These are phyloP conservation scores for Lactifluus hygrophoroides DNA, from an alignment of 768 basidiomycete genomes.

Conservation along the genomic window DNA sequence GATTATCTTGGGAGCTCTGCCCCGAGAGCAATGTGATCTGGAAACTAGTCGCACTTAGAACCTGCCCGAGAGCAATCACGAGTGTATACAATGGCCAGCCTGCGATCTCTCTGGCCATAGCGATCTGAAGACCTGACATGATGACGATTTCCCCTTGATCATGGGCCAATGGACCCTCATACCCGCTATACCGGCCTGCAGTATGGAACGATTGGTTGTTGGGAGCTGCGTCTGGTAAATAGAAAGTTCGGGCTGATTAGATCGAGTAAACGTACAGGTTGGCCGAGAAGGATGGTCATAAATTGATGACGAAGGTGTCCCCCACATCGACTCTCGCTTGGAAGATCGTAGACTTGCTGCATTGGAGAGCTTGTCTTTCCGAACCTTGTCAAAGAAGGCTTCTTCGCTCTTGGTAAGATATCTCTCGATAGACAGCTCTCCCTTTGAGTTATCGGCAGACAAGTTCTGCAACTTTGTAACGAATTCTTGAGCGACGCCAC, in stretches of 20 bases:
- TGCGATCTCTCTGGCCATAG: slow-evolving; percentile 66
- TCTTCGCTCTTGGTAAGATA: slow-evolving; percentile 88
- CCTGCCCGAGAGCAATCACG: slow-evolving; percentile 80
- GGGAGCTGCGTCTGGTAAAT: slow-evolving; percentile 23
- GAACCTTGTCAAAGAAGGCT: slow-evolving; percentile 84
- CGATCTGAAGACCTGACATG: slow-evolving; percentile 80
- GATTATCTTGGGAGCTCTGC: slow-evolving; percentile 68
- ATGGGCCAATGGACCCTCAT: slow-evolving; percentile 35
- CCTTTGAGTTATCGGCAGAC: slow-evolving; percentile 80
- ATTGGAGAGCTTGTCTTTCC: slow-evolving; percentile 78
- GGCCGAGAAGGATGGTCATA: slow-evolving; percentile 56
- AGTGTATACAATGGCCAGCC: slow-evolving; percentile 93
- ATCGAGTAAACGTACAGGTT: slow-evolving; percentile 45
- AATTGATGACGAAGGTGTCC: slow-evolving; percentile 52
- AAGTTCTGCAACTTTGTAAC: slow-evolving; percentile 75
- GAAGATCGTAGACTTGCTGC: slow-evolving; percentile 75
- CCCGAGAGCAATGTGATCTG: slow-evolving; percentile 88
- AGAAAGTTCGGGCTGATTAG: slow-evolving; percentile 22
- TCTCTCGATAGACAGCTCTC: slow-evolving; percentile 87
- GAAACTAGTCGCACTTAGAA: slow-evolving; percentile 89
- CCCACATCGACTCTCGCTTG: slow-evolving; percentile 75
- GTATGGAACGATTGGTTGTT: slow-evolving; percentile 42
- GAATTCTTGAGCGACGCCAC: slow-evolving; percentile 84
- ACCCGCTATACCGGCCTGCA: slow-evolving; percentile 37
- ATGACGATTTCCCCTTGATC: slow-evolving; percentile 49